Conservation (phyloP, 257 asterid species). For the Penstemon newberryi region DNA sequence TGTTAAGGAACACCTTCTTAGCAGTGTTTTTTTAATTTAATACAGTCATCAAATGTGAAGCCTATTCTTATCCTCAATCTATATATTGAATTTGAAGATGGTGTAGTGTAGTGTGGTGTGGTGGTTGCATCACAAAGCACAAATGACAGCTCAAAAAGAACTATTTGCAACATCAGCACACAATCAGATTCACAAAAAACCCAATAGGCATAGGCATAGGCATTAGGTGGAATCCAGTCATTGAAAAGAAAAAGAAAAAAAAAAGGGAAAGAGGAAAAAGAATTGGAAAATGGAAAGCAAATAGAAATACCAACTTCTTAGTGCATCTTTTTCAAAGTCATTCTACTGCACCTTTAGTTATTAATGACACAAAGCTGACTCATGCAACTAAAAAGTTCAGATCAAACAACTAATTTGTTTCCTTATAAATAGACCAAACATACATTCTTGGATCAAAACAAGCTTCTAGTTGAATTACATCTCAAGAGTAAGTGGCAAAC, state of each 20-base stretch:
- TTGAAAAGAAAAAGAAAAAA: background rate
- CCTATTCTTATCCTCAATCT: no score
- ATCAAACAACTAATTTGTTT: background rate
- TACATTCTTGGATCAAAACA: constrained; percentile 1
- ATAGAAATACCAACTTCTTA: constrained; percentile 21
- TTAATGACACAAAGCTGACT: constrained; percentile 27
- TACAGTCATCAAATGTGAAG: no score
- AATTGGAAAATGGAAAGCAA: background rate
- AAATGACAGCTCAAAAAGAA: no score
- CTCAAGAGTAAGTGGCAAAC: no score
- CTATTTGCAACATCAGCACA: no score
- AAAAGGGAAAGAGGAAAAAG: background rate
- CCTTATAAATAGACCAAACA: constrained; percentile 16
- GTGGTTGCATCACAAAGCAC: no score
- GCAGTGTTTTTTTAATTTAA: no score
- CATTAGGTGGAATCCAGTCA: background rate
- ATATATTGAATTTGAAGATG: no score
- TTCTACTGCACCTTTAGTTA: background rate
- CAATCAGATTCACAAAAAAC: no score
- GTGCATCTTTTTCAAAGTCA: constrained; percentile 5
- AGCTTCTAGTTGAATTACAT: background rate
- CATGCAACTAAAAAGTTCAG: constrained; percentile 19
- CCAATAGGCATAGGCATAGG: no score
- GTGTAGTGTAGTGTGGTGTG: no score
- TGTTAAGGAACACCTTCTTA: no score